Conservation (phyloP, 2,329 filamentous ascomycete genomes). For the Talaromyces sp. region DNA sequence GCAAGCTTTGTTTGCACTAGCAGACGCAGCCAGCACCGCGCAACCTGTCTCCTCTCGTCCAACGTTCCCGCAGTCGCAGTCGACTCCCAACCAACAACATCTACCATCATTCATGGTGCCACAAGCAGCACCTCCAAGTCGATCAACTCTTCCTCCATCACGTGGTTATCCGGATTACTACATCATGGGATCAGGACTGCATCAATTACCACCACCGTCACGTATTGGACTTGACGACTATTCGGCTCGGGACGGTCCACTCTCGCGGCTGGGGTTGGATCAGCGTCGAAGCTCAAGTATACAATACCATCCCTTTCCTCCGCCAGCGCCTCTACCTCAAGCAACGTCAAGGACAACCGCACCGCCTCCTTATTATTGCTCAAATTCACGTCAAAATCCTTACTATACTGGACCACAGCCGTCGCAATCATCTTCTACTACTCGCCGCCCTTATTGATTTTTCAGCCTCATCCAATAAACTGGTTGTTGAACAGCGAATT, state of each 20-base stretch:
- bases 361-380: slow-evolving; percentile 8
- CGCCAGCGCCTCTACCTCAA: slow-evolving; percentile 6
- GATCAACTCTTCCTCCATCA: slow-evolving; percentile 37
- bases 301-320: slow-evolving; percentile 25
- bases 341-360: not conserved
- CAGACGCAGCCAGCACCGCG: slow-evolving; percentile 29
- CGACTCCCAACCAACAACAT: slow-evolving; percentile 20
- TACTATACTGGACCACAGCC: not conserved
- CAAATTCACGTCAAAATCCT: not conserved
- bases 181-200: slow-evolving; percentile 30
- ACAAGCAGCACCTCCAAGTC: slow-evolving; percentile 23
- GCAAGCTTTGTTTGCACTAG: slow-evolving; percentile 34
- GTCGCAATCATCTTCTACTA: not conserved
- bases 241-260: slow-evolving; percentile 28
- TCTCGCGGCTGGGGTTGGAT: slow-evolving; percentile 20
- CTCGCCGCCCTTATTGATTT: not conserved
- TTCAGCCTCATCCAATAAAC: not conserved
- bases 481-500: too few species aligned
- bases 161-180: slow-evolving; percentile 38
- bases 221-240: slow-evolving; percentile 35
- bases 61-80: slow-evolving; percentile 6
- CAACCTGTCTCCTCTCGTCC: slow-evolving; percentile 32
- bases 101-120: slow-evolving; percentile 31
- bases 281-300: slow-evolving; percentile 2
- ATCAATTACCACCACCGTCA: slow-evolving; percentile 41